Conservation (phyloP, 148 eudicot genomes). For the Persicaria maculosa region DNA sequence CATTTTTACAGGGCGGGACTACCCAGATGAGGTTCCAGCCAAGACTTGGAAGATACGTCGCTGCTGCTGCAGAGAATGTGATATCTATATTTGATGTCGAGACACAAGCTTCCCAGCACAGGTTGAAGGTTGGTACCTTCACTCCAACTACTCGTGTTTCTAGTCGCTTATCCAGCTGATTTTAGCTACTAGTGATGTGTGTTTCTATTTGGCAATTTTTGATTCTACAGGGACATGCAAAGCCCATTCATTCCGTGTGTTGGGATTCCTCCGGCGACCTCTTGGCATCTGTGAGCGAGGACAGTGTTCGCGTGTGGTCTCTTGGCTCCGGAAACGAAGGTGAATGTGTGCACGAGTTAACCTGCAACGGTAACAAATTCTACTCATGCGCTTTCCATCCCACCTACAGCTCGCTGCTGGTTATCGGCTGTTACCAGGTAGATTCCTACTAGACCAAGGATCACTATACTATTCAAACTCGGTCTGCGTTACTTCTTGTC, state of each 20-base stretch:
- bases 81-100: conserved; percentile 75
- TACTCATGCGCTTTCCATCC: conserved; percentile 90
- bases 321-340: conserved; percentile 68
- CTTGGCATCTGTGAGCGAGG: conserved; percentile 86
- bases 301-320: conserved; percentile 84
- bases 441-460: too few species aligned
- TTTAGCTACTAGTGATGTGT: neutral
- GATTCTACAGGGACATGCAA: conserved; percentile 64
- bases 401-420: conserved; percentile 60
- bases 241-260: conserved; percentile 64
- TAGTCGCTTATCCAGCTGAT: neutral
- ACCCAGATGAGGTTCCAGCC: conserved; percentile 81
- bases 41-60: conserved; percentile 70
- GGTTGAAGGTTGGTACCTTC: conserved; percentile 45
- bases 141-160: neutral
- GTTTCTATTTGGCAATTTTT: neutral
- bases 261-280: conserved; percentile 91
- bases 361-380: conserved; percentile 75
- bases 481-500: too few species aligned
- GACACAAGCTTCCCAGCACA: conserved; percentile 61
- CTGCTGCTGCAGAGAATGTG: conserved; percentile 76
- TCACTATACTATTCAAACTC: too few species aligned
- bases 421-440: conserved; percentile 91
- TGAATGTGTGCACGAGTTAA: conserved; percentile 69
- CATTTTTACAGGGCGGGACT: conserved; percentile 49